phyloP scores from a whole-genome alignment of 208 protist genomes.

The Trypanosoma conorhini region DNA sequence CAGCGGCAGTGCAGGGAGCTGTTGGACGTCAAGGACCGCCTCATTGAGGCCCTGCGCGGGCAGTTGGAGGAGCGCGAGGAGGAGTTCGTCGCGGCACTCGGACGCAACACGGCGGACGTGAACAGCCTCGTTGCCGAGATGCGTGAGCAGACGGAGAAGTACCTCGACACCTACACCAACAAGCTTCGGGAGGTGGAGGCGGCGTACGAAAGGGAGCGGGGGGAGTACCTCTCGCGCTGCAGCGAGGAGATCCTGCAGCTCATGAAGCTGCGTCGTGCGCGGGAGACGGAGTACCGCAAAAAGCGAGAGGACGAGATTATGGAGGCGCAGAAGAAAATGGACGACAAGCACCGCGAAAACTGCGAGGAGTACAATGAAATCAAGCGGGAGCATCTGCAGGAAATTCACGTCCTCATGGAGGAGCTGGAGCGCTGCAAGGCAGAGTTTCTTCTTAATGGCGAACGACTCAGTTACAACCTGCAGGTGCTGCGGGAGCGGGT shows the following conservation, averaged over 20 bases:
- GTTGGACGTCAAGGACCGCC: conserved; percentile 81
- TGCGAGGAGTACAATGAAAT: conserved; percentile 85
- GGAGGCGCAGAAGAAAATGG: conserved; percentile 79
- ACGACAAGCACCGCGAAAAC: conserved; percentile 75
- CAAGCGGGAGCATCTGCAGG: conserved; percentile 74
- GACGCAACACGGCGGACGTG: conserved; percentile 77
- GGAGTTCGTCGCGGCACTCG: conserved; percentile 91
- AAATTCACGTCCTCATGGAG: conserved; percentile 92
- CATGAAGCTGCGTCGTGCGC: conserved; percentile 87
- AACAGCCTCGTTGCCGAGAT: conserved; percentile 85
- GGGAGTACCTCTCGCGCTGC: conserved; percentile 69
- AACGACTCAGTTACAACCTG: conserved; percentile 97
- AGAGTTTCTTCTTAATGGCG: conserved; percentile 95
- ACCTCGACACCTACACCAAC: conserved; percentile 70
- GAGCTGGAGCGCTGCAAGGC: conserved; percentile 95
- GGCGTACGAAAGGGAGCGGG: conserved; percentile 84
- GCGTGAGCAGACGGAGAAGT: conserved; percentile 78
- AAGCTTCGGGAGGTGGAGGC: conserved; percentile 89
- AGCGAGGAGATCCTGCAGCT: conserved; percentile 84
- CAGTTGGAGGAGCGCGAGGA: conserved; percentile 90
- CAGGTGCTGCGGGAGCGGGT: conserved; percentile 95
- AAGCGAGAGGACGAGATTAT: conserved; percentile 71
- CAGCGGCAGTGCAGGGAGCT: conserved; percentile 74
- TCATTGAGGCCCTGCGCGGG: conserved; percentile 78
- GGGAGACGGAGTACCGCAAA: conserved; percentile 90